Conservation (phyloP, 371 early-diverging fungal genomes). For the Edhazardia aedis region DNA sequence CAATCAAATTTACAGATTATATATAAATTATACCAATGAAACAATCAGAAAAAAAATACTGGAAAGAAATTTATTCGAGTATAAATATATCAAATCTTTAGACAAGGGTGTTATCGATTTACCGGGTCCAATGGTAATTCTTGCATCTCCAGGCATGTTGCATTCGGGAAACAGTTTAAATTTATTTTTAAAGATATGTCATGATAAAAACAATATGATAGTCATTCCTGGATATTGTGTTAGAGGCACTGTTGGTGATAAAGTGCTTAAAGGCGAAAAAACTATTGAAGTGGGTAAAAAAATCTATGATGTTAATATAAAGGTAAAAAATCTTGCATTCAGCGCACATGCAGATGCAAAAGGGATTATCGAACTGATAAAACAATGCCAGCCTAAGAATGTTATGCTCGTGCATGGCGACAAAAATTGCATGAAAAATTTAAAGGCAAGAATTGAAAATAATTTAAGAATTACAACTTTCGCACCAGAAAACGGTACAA, state of each 20-base stretch:
- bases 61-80: slow-evolving; percentile 68
- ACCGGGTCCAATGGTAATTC: slow-evolving; percentile 67
- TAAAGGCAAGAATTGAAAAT: not conserved
- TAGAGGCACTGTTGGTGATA: slow-evolving; percentile 73
- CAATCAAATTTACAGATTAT: slow-evolving; percentile 69
- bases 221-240: slow-evolving; percentile 63
- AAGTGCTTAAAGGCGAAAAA: slow-evolving; percentile 66
- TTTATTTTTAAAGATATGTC: slow-evolving; percentile 66
- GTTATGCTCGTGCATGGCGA: slow-evolving; percentile 96
- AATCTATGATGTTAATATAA: slow-evolving; percentile 55
- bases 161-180: slow-evolving; percentile 53
- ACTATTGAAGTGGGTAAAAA: slow-evolving; percentile 6
- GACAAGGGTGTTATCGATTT: slow-evolving; percentile 51
- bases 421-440: slow-evolving; percentile 55
- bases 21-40: slow-evolving; percentile 77
- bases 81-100: slow-evolving; percentile 65
- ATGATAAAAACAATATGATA: slow-evolving; percentile 64
- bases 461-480: not conserved
- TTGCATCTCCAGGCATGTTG: slow-evolving; percentile 69
- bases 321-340: slow-evolving; percentile 77
- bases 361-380: slow-evolving; percentile 82
- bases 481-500: not conserved
- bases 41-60: slow-evolving; percentile 60
- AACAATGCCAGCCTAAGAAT: slow-evolving; percentile 66
- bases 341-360: slow-evolving; percentile 93